These are phyloP conservation scores for Gamsiella multidivaricata DNA, from an alignment of 192 early-diverging fungal species.

Conservation along the genomic window DNA sequence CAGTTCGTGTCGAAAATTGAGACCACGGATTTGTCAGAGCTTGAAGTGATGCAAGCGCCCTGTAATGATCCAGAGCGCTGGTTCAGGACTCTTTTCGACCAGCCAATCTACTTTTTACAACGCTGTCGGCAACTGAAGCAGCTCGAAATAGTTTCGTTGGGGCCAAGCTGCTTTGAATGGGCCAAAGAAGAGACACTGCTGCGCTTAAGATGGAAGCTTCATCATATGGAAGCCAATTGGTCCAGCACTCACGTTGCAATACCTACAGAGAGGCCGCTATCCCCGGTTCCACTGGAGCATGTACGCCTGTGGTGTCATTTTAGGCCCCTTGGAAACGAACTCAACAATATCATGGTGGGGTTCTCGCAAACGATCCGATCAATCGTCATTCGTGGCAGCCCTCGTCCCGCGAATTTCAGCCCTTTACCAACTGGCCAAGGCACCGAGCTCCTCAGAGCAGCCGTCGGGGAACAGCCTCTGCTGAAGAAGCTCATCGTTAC, in stretches of 20 bases:
- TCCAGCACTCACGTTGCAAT: not conserved
- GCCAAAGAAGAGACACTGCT: conserved; percentile 13
- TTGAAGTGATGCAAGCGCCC: not conserved
- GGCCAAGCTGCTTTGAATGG: conserved; percentile 11
- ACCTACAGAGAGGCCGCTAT: too few relatives aligned
- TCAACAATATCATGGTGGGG: not conserved
- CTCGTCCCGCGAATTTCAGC: not conserved
- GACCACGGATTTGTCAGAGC: not conserved
- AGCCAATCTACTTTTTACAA: not conserved
- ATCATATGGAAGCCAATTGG: not conserved
- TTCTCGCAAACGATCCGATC: conserved; percentile 11
- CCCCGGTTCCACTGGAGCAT: not conserved
- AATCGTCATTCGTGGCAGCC: not conserved
- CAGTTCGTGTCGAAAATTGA: conserved; percentile 13
- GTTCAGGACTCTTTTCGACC: not conserved
- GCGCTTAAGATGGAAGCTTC: too few relatives aligned
- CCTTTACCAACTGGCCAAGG: not conserved
- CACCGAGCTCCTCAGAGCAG: not conserved
- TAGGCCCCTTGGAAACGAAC: not conserved
- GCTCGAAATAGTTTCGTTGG: not conserved
- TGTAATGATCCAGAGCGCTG: not conserved
- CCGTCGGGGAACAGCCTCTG: not conserved
- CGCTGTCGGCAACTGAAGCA: conserved; percentile 15
- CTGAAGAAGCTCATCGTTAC: not conserved
- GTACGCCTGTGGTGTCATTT: not conserved